These are phyloP conservation scores for Thelonectria blattea DNA, from an alignment of 2,329 filamentous ascomycete genomes.

Conservation along the genomic window DNA sequence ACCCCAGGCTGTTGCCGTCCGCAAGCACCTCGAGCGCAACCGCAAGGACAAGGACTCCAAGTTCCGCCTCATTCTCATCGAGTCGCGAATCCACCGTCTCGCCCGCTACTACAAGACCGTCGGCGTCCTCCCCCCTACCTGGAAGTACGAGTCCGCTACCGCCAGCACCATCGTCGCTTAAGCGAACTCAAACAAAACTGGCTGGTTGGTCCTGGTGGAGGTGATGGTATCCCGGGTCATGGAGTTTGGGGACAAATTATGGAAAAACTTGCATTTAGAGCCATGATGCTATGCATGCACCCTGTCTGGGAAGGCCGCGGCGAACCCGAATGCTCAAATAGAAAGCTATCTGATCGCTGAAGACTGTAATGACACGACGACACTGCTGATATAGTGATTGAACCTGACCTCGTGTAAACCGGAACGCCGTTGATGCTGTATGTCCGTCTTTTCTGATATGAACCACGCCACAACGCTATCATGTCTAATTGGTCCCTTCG, in stretches of 20 bases:
- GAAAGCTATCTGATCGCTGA: constrained; percentile 45
- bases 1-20: constrained; percentile 87
- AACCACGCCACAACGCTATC: background rate
- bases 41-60: constrained; percentile 99
- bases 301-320: constrained; percentile 43
- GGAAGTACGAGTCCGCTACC: constrained; percentile 98
- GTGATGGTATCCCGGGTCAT: constrained; percentile 47
- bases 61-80: constrained; percentile 99
- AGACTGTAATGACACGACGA: constrained; percentile 37
- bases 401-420: constrained; percentile 26
- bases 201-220: constrained; percentile 35
- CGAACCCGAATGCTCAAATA: constrained; percentile 43
- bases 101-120: constrained; percentile 99
- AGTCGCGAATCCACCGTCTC: constrained; percentile 99
- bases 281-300: constrained; percentile 48
- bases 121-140: constrained; percentile 84
- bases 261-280: constrained; percentile 54
- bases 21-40: constrained; percentile 99
- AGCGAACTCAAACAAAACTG: constrained; percentile 44
- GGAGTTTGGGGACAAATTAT: constrained; percentile 53
- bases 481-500: constrained; percentile 49
- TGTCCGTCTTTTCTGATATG: constrained; percentile 18
- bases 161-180: constrained; percentile 94
- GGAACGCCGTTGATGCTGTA: constrained; percentile 34
- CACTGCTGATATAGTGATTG: constrained; percentile 35